Conservation (phyloP, 2,329 filamentous ascomycete species). For the Cladosporium sp. region DNA sequence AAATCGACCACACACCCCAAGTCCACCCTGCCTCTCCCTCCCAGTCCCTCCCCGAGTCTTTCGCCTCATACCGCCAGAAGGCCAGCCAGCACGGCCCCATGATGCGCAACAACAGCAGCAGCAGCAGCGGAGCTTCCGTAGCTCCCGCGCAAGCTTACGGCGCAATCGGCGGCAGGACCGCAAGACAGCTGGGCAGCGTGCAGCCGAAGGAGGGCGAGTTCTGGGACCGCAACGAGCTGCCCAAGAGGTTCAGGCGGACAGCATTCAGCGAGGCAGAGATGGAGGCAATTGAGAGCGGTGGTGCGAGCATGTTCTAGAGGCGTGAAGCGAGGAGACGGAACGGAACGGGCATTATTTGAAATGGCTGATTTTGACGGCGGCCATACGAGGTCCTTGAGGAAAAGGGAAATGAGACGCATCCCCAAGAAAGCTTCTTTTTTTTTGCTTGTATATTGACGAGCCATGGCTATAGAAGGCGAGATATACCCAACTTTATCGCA, state of each 20-base stretch:
- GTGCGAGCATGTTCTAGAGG: slow-evolving; percentile 54
- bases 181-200: slow-evolving; percentile 68
- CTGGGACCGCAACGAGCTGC: slow-evolving; percentile 88
- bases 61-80: slow-evolving; percentile 73
- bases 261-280: slow-evolving; percentile 80
- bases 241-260: slow-evolving; percentile 72
- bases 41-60: slow-evolving; percentile 61
- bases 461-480: slow-evolving; percentile 3
- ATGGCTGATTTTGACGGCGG: background rate
- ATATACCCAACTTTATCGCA: slow-evolving; percentile 1
- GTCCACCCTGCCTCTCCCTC: slow-evolving; percentile 69
- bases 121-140: slow-evolving; percentile 10
- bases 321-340: too few species aligned
- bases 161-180: slow-evolving; percentile 58
- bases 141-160: slow-evolving; percentile 25
- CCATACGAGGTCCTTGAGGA: background rate
- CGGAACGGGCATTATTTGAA: background rate
- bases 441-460: slow-evolving; percentile 4
- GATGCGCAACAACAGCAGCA: slow-evolving; percentile 14
- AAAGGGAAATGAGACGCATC: background rate
- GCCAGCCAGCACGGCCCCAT: slow-evolving; percentile 75
- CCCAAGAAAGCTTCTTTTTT: background rate
- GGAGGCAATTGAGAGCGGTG: slow-evolving; percentile 90
- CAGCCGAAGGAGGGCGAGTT: slow-evolving; percentile 67
- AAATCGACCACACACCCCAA: slow-evolving; percentile 68